Percentiles rank a stretch among this genome's conserved stretches.
Evolutionary conservation across 148 eudicot species (phyloP).

Genomic region (Nepenthes gracilis): DNA sequence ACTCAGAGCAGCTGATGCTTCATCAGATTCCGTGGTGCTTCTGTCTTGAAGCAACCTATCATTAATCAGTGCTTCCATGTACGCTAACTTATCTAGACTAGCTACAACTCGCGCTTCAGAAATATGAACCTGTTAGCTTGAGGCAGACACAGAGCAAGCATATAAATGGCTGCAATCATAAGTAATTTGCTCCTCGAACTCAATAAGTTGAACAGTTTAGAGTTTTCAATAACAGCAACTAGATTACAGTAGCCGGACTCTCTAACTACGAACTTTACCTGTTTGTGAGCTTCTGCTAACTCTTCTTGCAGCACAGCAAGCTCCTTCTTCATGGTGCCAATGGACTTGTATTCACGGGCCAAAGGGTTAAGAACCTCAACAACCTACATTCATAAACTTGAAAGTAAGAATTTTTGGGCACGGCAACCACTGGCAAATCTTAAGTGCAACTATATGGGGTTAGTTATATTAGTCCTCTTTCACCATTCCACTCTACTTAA

Average conservation of each 20-base stretch:
- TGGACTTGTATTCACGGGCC: slow-evolving; percentile 85
- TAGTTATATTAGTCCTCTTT: no score
- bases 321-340: slow-evolving; percentile 79
- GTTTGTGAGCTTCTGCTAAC: slow-evolving; percentile 75
- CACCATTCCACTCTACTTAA: no score
- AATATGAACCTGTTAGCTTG: slow-evolving; percentile 66
- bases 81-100: slow-evolving; percentile 86
- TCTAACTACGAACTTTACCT: slow-evolving; percentile 30
- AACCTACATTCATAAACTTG: slow-evolving; percentile 34
- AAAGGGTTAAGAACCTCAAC: slow-evolving; percentile 91
- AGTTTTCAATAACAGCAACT: no score
- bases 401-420: slow-evolving; percentile 14
- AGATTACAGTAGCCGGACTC: neutral
- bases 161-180: neutral
- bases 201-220: no score
- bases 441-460: neutral
- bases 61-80: slow-evolving; percentile 78
- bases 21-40: slow-evolving; percentile 24
- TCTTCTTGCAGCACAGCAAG: slow-evolving; percentile 81
- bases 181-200: neutral
- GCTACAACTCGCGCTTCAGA: slow-evolving; percentile 85
- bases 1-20: slow-evolving; percentile 32
- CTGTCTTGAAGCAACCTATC: slow-evolving; percentile 78
- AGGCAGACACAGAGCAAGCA: neutral
- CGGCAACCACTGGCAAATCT: neutral